Conservation (phyloP, 257 asterid species). For the Capsicum chinense region DNA sequence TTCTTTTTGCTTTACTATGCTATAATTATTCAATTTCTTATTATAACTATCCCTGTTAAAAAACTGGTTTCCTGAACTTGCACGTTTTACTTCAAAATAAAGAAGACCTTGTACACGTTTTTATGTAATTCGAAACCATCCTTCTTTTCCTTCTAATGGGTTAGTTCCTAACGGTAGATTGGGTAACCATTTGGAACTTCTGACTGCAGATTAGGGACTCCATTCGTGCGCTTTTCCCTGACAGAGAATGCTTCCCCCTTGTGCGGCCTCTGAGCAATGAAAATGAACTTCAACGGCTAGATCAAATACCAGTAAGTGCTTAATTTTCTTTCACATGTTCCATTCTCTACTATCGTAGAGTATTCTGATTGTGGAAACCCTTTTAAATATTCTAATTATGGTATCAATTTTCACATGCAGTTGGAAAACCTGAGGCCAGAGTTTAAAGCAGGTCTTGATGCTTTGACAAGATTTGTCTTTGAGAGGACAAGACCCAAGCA, state of each 20-base stretch:
- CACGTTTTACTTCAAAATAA: background rate
- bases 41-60: background rate
- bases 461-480: slow-evolving; percentile 83
- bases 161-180: background rate
- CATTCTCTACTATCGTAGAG: background rate
- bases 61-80: background rate
- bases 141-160: slow-evolving; percentile 11
- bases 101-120: background rate
- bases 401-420: slow-evolving; percentile 47
- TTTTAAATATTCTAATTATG: background rate
- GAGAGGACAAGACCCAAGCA: slow-evolving; percentile 98
- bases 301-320: slow-evolving; percentile 74
- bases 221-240: slow-evolving; percentile 97
- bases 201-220: slow-evolving; percentile 83
- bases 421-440: slow-evolving; percentile 82
- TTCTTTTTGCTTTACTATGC: background rate
- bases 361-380: slow-evolving; percentile 8
- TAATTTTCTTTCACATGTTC: background rate
- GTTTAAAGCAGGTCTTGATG: slow-evolving; percentile 87
- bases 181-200: slow-evolving; percentile 21
- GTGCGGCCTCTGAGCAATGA: slow-evolving; percentile 91
- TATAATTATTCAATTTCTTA: slow-evolving; percentile 17
- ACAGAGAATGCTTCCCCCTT: slow-evolving; percentile 94
- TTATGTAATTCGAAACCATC: background rate
- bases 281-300: slow-evolving; percentile 84